Evolutionary conservation across 306 rosid genomes (phyloP), one percentile per base, ranked within the genome.

Genomic region (Hippophae rhamnoides): DNA sequence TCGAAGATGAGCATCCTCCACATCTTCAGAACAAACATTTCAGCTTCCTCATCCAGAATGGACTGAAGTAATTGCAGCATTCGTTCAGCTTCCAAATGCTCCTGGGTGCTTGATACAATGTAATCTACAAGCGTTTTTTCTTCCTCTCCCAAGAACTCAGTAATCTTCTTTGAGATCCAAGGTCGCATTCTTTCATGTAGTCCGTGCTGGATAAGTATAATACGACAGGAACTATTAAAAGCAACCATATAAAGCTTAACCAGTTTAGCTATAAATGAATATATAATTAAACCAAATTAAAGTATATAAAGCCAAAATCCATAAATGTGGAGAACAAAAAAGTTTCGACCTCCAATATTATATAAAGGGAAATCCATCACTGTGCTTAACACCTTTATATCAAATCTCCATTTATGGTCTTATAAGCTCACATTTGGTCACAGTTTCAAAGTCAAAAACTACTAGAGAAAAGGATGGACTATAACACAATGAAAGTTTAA

Each of bases 1-100:
- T 93, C 99, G 60, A 86, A 93, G 78, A 93, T 93, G 68, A 93
- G 99, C 97, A 88, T 88, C 71, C 99, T 88, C 99, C 99, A 93
- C 99, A 93, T 93, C 85, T 93, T 93, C 66, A 93, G 94, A 70
- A 93, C 99, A 12, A 93, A 89, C 99, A 93, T 88, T 77, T 93
- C 99, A 38, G 99, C 97, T 82, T 93, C 99, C 58, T 93, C 99
- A 47, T 93, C 99, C 69, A 93, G 74, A 73, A 93, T 93, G 60
- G 84, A 70, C 71, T 93, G 97, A 69, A 93, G 97, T 64, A 83
- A 79, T 74, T 86, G 97, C 71, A 93, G 87, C 97, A 93, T 93
- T 58, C 84, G 84, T n/a, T 89, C 82, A 14, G 99, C 97, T 71
- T 89, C 86, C 60, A 86, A 86, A 64, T 93, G 99, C 43, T 93